Conservation (phyloP, 345 rosid species). For the Brassica carinata region DNA sequence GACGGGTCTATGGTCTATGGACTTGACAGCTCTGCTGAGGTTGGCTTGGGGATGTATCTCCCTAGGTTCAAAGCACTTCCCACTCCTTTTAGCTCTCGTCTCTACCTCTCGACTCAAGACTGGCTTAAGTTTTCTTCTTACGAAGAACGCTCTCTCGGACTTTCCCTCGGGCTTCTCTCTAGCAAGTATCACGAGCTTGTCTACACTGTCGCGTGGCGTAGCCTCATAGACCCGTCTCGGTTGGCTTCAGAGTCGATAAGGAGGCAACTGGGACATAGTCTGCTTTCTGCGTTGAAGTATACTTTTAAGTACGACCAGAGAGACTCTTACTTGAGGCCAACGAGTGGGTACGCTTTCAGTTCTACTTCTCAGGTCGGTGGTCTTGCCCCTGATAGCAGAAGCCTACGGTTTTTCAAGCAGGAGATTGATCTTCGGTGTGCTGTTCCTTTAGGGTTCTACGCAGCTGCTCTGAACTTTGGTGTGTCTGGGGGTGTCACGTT, state of each 20-base stretch:
- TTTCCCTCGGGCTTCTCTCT: constrained; percentile 79
- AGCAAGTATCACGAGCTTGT: constrained; percentile 69
- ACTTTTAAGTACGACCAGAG: constrained; percentile 73
- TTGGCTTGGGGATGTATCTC: constrained; percentile 71
- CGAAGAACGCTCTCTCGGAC: constrained; percentile 78
- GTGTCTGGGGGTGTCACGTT: constrained; percentile 68
- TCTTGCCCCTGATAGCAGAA: constrained; percentile 82
- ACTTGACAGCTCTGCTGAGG: constrained; percentile 74
- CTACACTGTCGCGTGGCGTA: constrained; percentile 78
- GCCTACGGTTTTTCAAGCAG: constrained; percentile 86
- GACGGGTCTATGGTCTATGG: constrained; percentile 82
- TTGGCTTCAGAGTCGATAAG: constrained; percentile 61
- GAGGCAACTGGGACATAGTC: constrained; percentile 88
- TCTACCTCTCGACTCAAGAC: constrained; percentile 78
- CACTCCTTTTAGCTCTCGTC: constrained; percentile 70
- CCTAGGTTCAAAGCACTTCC: constrained; percentile 68
- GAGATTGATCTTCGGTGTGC: constrained; percentile 83
- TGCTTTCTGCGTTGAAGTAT: constrained; percentile 80
- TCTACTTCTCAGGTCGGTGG: constrained; percentile 83
- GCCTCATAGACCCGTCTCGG: constrained; percentile 75
- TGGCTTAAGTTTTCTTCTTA: constrained; percentile 82
- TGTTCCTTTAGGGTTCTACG: constrained; percentile 74
- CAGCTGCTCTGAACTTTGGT: constrained; percentile 78
- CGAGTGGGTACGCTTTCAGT: constrained; percentile 76
- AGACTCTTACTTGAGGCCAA: constrained; percentile 79